These are phyloP conservation scores for Hericium alpestre DNA, from an alignment of 768 basidiomycete genomes.

Conservation along the genomic window DNA sequence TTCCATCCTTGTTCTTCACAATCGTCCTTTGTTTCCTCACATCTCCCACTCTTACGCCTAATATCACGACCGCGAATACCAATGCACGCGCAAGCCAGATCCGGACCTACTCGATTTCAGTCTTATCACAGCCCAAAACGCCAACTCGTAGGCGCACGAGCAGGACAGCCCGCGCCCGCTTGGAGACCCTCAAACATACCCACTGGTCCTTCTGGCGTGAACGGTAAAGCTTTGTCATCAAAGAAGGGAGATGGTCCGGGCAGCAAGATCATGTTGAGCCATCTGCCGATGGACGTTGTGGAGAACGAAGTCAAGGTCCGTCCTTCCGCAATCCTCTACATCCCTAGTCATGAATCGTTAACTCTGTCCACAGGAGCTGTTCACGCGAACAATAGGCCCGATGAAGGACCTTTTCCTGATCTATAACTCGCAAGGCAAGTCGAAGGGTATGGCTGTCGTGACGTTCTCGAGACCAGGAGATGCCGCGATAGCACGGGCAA, in stretches of 20 bases:
- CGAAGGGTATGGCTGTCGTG: slow-evolving; percentile 76
- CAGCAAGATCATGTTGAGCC: slow-evolving; percentile 12
- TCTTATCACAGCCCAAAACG: slow-evolving; percentile 12
- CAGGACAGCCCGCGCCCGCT: slow-evolving; percentile 10
- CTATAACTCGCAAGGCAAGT: slow-evolving; percentile 64
- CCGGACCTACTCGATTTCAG: slow-evolving; percentile 7
- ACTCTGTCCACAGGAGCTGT: slow-evolving; percentile 44
- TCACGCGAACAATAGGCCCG: slow-evolving; percentile 68
- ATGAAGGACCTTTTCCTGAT: slow-evolving; percentile 60
- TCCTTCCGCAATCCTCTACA: background rate
- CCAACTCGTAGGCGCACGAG: slow-evolving; percentile 9
- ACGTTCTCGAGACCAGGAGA: slow-evolving; percentile 53
- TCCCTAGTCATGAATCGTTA: background rate
- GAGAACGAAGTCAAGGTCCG: slow-evolving; percentile 11
- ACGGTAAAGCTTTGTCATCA: slow-evolving; percentile 1
- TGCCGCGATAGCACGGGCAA: slow-evolving; percentile 49
- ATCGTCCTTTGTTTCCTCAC: background rate
- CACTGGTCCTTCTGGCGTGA: background rate
- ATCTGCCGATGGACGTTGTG: slow-evolving; percentile 12
- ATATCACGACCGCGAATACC: background rate
- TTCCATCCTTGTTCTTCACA: background rate
- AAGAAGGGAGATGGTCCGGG: slow-evolving; percentile 8
- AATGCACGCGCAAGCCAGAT: slow-evolving; percentile 7
- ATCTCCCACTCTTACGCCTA: background rate
- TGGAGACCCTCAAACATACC: slow-evolving; percentile 5